phyloP scores from a whole-genome alignment of 2,329 filamentous ascomycete genomes.

The Aspergillus brasiliensis region DNA sequence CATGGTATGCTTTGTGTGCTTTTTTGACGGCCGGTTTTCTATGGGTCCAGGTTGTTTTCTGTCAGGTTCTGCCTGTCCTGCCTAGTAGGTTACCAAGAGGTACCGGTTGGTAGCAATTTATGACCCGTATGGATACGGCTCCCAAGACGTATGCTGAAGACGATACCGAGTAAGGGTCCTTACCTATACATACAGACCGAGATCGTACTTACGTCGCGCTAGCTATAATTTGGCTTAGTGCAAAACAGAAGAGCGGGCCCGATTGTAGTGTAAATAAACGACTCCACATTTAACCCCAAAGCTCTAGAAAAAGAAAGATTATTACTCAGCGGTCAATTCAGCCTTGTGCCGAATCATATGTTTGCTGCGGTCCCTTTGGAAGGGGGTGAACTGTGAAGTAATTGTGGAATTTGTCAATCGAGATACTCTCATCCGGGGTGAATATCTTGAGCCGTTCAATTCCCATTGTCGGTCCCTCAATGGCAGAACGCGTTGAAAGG shows the following conservation, averaged over 20 bases:
- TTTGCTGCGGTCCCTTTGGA: not conserved
- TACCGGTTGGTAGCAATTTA: not conserved
- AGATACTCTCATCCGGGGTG: not conserved
- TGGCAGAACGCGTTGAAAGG: constrained; percentile 3
- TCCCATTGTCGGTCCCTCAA: not conserved
- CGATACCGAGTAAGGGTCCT: constrained; percentile 14
- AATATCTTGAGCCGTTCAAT: not conserved
- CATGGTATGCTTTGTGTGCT: constrained; percentile 27
- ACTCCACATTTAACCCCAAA: constrained; percentile 25
- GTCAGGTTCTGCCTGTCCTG: constrained; percentile 1
- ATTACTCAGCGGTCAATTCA: constrained; percentile 7
- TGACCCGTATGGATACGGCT: not conserved
- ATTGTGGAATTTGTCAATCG: not conserved
- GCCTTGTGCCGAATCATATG: constrained; percentile 7
- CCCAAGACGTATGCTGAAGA: constrained; percentile 3
- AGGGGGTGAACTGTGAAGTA: not conserved
- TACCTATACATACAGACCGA: constrained; percentile 9
- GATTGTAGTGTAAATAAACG: constrained; percentile 28
- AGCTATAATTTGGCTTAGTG: constrained; percentile 7
- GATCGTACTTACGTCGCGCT: constrained; percentile 7
- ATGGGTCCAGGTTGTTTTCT: constrained; percentile 5
- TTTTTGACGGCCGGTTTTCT: constrained; percentile 11
- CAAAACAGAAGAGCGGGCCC: constrained; percentile 17
- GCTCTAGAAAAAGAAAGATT: constrained; percentile 8
- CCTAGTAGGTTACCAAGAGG: not conserved